Base-by-base conservation (phyloP, 1,139 yeast genomes). In the Protomyces lactucae-debilis region DNA sequence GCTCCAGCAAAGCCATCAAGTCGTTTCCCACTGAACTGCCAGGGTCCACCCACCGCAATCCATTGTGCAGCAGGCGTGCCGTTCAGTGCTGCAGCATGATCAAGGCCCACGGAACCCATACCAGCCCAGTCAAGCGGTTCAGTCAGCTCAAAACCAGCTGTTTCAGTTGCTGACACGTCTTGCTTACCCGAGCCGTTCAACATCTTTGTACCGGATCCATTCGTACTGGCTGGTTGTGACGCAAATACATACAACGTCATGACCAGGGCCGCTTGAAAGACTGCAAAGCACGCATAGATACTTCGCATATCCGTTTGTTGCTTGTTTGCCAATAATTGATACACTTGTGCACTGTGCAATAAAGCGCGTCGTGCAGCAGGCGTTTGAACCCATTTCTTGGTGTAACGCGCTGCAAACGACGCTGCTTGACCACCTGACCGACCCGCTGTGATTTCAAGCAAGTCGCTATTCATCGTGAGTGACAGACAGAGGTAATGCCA, bases 351-450 rank as follows among this genome's bases (percentile, higher is more conserved):
- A n/a, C 57, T 36, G 45, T 59, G 63, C 16, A 59, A 21, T 9
- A 59, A 16, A 14, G 63, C 63, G 12, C 63, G 63, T 10, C 63
- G 63, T 10, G 63, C 63, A 28, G 63, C 63, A 8, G 63, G 45
- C 4, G 57, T 59, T 36, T 18, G 45, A 39, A 55, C 43, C 63
- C 63, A 59, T 18, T 18, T n/a, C 16, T 46, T 51, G 9, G 54
- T 59, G 39, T 48, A 52, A 48, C 40, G 36, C 28, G 54, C 45
- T 16, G 57, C 63, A 40, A 10, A 52, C 52, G 43, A 39, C n/a
- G 57, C 63, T 8, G 63, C 56, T 25, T 39, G 16, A 10, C 52
- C 57, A 25, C 63, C 63, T 10, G 53, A 56, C 9, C 63, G 25
- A 51, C 63, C 63, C 10, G 57, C 57, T 4, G 63, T 55, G 52